These are phyloP conservation scores for Heliamphora exappendiculata DNA, from an alignment of 148 eudicot species.

Conservation along the genomic window DNA sequence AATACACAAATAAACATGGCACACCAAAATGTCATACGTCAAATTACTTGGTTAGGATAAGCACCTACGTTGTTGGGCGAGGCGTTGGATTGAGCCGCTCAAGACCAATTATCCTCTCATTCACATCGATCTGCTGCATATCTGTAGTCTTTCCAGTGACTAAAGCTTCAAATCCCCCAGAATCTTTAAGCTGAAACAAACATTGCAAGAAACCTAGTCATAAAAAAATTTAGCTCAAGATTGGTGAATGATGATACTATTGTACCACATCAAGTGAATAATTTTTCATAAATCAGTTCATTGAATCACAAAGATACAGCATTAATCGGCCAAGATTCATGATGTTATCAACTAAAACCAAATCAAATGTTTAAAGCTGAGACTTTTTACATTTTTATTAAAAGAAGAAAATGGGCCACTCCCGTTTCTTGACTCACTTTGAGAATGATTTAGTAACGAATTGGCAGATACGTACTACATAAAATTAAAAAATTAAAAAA, in stretches of 20 bases:
- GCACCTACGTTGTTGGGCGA: slow-evolving; percentile 94
- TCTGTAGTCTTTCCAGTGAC: slow-evolving; percentile 67
- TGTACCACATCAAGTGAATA: not conserved
- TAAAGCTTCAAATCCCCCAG: slow-evolving; percentile 80
- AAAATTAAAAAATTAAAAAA: no score
- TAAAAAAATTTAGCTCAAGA: not conserved
- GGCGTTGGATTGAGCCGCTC: slow-evolving; percentile 92
- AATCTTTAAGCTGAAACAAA: slow-evolving; percentile 65
- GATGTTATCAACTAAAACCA: not conserved
- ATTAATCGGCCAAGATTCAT: not conserved
- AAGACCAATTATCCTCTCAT: slow-evolving; percentile 76
- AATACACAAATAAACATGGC: slow-evolving; percentile 33
- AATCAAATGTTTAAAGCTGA: no score
- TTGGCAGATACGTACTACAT: no score
- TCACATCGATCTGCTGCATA: slow-evolving; percentile 75
- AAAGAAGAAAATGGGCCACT: no score
- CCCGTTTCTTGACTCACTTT: no score
- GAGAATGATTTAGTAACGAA: no score
- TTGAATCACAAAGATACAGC: not conserved
- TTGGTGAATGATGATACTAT: slow-evolving; percentile 1
- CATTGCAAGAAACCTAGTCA: not conserved
- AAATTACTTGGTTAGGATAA: slow-evolving; percentile 19
- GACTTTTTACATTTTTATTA: no score
- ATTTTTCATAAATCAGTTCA: not conserved
- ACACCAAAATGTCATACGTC: slow-evolving; percentile 10